Base-by-base conservation (phyloP, 208 protist genomes). In the Acanthamoeba healyi region DNA sequence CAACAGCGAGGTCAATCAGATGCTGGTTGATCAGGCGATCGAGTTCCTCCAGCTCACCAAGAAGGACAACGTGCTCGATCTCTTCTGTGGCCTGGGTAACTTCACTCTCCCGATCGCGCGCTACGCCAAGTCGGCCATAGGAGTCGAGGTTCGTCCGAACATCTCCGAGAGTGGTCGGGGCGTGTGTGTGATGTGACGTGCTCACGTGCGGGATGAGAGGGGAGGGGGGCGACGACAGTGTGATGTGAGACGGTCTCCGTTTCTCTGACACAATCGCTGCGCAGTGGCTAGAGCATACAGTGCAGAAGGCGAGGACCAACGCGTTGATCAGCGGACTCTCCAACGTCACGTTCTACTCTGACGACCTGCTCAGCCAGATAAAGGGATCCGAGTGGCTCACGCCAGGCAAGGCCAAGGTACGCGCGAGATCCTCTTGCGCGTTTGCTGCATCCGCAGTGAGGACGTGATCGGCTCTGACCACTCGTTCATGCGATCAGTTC, bases 1-100 rank as follows among this genome's bases (percentile, higher is more conserved):
- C 81, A 88, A 88, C 54, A 36, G 49, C 44, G 49, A 54, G 15
- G 44, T 88, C 54, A 88, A 88, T 44, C 46, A 24, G 46, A 14
- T 32, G 54, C n/a, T 88, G 81, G 81, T 88, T 40, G 81, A 88
- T 24, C 44, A 88, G 46, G 81, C 81, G 17, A 88, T 88, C 54
- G 81, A 88, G 32, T 88, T 88, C 44, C 54, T 88, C 49, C 44
- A 15, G 26, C 54, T 88, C n/a, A 26, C 70, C 44, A 63, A 88
- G 54, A 88, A 88, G 54, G 81, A 88, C n/a, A 26, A 24, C 12
- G 81, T 88, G 44, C 49, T 88, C 34, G 81, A 88, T 24, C 81
- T 88, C 29, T 88, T 88, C 81, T 88, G 81, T 34, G 81, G 81
- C 44, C 81, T 88, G n/a, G 81, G 81, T 12, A 88, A 88, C 54